Percentiles rank a stretch among this genome's conserved stretches.
Conservation (phyloP, 352 stramenopile genomes). For the Phytopythium litorale region DNA sequence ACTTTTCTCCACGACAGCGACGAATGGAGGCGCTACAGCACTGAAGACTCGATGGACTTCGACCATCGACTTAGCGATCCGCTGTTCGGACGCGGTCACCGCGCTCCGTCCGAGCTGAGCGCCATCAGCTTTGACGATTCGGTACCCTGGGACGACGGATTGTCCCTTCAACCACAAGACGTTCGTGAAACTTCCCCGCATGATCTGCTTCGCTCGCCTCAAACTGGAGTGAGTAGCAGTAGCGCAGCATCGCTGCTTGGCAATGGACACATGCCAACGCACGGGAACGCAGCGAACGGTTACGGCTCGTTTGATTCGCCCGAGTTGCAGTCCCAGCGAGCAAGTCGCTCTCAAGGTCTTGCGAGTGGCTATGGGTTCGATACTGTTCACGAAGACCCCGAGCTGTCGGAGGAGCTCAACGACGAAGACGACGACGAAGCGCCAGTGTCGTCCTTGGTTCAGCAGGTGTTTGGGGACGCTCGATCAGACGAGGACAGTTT, state of each 20-base stretch:
- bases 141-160: constrained; percentile 60
- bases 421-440: constrained; percentile 11
- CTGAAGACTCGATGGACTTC: constrained; percentile 10
- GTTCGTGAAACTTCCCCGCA: neutral
- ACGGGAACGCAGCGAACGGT: neutral
- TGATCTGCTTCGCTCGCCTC: neutral
- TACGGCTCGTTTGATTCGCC: constrained; percentile 7
- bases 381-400: constrained; percentile 2
- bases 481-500: constrained; percentile 7
- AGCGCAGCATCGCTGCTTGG: neutral
- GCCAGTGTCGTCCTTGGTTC: constrained; percentile 50
- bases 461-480: constrained; percentile 43
- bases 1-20: constrained; percentile 8
- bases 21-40: constrained; percentile 12
- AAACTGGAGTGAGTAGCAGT: neutral
- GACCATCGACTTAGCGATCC: constrained; percentile 13
- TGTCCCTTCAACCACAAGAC: constrained; percentile 34
- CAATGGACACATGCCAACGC: neutral
- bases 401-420: constrained; percentile 2
- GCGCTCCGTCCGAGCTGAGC: constrained; percentile 50
- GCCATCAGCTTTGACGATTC: constrained; percentile 81
- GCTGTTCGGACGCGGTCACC: constrained; percentile 1
- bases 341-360: neutral
- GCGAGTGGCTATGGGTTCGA: constrained; percentile 1
- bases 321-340: neutral